Conservation (phyloP, 2,329 filamentous ascomycete genomes). For the Chaetomium globosum region DNA sequence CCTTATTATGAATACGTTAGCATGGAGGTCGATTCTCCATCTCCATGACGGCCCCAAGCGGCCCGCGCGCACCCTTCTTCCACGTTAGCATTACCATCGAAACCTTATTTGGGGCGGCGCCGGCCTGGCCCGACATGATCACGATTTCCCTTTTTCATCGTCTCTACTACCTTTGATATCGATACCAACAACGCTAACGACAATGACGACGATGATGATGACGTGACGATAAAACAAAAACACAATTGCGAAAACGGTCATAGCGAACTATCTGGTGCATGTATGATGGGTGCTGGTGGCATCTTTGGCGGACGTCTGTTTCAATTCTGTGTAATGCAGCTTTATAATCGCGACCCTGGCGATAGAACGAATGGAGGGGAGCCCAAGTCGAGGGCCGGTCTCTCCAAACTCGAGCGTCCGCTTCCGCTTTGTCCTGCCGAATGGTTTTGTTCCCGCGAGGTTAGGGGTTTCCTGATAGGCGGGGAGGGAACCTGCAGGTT, state of each 20-base stretch:
- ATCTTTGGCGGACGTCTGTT: constrained; percentile 10
- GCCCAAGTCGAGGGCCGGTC: not conserved
- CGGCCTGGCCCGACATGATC: not conserved
- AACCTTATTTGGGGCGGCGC: not conserved
- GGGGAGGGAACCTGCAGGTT: not conserved
- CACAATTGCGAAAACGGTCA: constrained; percentile 23
- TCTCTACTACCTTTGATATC: not conserved
- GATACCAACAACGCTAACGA: constrained; percentile 20
- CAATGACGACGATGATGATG: constrained; percentile 21
- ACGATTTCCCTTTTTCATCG: constrained; percentile 7
- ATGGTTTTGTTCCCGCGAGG: not conserved
- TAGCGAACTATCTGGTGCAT: constrained; percentile 16
- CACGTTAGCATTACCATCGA: not conserved
- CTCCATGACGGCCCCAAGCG: constrained; percentile 35
- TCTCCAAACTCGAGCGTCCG: not conserved
- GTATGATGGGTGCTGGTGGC: constrained; percentile 19
- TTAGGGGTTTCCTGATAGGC: not conserved
- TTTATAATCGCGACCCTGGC: constrained; percentile 1
- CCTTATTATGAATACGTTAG: constrained; percentile 57
- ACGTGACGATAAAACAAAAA: constrained; percentile 20
- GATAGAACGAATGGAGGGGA: not conserved
- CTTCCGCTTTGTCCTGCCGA: not conserved
- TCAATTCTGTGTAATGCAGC: not conserved
- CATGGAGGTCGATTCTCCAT: constrained; percentile 54
- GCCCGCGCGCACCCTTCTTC: too few relatives aligned